Base-by-base conservation (phyloP, 805 yeast species). In the Wickerhamiella sergipiensis region DNA sequence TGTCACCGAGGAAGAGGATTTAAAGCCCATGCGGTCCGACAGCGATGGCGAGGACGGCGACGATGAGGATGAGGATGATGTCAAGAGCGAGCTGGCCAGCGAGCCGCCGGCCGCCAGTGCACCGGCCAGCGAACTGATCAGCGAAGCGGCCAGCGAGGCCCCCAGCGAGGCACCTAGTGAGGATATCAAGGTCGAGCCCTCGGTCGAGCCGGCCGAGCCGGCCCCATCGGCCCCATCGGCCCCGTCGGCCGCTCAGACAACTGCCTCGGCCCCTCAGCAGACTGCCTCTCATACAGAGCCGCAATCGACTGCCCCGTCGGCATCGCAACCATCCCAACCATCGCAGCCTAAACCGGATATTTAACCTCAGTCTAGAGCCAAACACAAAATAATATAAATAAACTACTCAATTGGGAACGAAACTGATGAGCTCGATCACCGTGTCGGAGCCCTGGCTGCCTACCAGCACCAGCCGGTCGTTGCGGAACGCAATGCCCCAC, bases 401-500 rank as follows among this genome's bases (percentile, higher is more conserved):
- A 24, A 29, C 33, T 29, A 29, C 33, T 29, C 33, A 29, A 29
- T 26, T 21, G 15, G 61, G 59, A 12, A 57, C 55, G 44, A 60
- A 71, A 47, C 69, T 63, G 26, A 65, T 59, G 24, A 70, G 65
- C 55, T 71, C 72, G 58, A 70, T 61, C 6, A 57, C 55, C 2
- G 59, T 55, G 33, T 50, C 45, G 9, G 53, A 21, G 9, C 52
- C 57, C 51, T 53, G 59, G 22, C 59, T 51, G 26, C 59, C 60
- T 42, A 69, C 64, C 15, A 69, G 64, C 26, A 66, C 68, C 24
- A 70, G 61, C 48, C 69, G 61, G 50, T 70, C 73, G 40, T 67
- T 68, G 40, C 59, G 57, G 57, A 68, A 65, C 13, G 68, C 70
- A 19, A 71, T 64, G 4, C 71, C 61, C 74, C 74, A 70, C 39